Evolutionary conservation across 108 stramenopile genomes (phyloP).

Genomic region (Schizochytrium sp.): DNA sequence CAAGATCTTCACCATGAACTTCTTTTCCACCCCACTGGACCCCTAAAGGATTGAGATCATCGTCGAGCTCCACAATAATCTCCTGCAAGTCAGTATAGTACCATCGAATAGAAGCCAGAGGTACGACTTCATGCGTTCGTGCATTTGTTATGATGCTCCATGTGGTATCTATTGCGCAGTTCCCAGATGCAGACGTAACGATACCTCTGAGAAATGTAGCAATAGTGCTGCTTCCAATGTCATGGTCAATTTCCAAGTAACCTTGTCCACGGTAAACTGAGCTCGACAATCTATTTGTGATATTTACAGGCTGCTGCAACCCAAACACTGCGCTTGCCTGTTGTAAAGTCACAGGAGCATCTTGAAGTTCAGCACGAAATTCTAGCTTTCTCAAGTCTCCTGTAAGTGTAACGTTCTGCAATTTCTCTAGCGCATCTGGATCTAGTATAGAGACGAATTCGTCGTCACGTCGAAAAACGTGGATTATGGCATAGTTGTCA

Average conservation of each 20-base stretch:
- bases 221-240: neutral
- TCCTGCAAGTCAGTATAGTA: neutral
- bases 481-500: constrained; percentile 2
- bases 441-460: neutral
- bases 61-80: constrained; percentile 18
- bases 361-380: neutral
- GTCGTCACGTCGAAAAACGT: constrained; percentile 26
- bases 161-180: neutral
- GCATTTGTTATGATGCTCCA: neutral
- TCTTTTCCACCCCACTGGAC: neutral
- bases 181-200: neutral
- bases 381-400: neutral
- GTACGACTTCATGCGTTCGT: neutral
- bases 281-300: neutral
- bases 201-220: neutral
- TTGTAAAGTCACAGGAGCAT: neutral
- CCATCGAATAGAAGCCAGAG: neutral
- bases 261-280: neutral
- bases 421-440: neutral
- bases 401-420: neutral
- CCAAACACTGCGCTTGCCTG: neutral
- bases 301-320: neutral
- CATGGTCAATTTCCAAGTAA: neutral
- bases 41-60: neutral
- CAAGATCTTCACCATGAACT: neutral